Base-by-base conservation (phyloP, 331 rosid genomes). In the Malus hybrid region DNA sequence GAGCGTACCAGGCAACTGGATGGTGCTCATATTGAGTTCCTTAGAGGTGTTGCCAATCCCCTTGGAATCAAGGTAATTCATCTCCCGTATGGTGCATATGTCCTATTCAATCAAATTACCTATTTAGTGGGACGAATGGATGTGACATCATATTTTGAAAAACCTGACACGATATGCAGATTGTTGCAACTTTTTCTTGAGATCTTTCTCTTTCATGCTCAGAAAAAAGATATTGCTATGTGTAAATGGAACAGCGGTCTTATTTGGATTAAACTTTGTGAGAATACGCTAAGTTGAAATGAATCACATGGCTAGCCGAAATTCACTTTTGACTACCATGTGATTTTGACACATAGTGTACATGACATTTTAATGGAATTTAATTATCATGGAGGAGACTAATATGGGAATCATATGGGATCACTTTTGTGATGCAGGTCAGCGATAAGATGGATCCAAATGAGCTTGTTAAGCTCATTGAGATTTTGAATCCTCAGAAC, bases 391-490 rank as follows among this genome's bases (percentile, higher is more conserved):
- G 63, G 64, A 65, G 79, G 67, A 54, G 59, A 65, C 73, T 82
- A 54, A 82, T 80, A 5, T 22, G 9, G 10, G 60, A 24, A 24
- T 24, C 24, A 24, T 24, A 24, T 24, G 24, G 24, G 24, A 67
- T 74, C 20, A 72, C 36, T 46, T 48, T 69, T 27, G 20, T 70
- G 32, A 65, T 84, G 82, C 87, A 94, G 99, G 96, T 87, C 36
- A 94, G 99, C 73, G 97, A 94, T 79, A 94, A 92, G 90, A 94
- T 94, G 99, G 88, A 88, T 81, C 99, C 99, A 14, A 87, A 71
- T 78, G 95, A 94, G 79, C 96, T 94, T 32, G 96, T 94, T 63
- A 92, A 82, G 80, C 93, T 94, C 85, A 78, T 94, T 8, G 97
- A 87, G 84, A 92, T 94, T 80, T 85, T 94, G 87, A 94, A 94